Evolutionary conservation across 768 basidiomycete species (phyloP), one percentile per base, ranked within the genome.

Genomic region (Calvatia gigantea): DNA sequence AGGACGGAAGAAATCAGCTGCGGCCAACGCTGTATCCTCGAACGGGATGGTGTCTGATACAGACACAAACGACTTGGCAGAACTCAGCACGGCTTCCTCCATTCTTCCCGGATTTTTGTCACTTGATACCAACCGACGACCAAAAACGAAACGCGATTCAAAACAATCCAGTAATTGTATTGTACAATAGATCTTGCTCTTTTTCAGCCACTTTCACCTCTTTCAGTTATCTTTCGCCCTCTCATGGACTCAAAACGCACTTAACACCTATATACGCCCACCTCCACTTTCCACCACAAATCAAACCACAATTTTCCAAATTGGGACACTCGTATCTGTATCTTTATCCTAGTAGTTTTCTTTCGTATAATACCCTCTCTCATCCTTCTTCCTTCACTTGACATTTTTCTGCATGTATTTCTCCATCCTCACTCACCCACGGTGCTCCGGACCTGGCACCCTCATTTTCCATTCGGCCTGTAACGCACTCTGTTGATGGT

Each of bases 131-230:
- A 64, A 59, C 25, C 66, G 67, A 54, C 69, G 71, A 58, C 72
- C 71, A 70, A 75, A 73, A 58, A 70, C 71, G 39, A 70, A 70
- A 58, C 65, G 70, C 6, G 75, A 76, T 62, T 67, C 72, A 25
- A 64, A 62, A 37, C 65, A 68, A 17, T 73, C 75, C 35, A 69
- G 72, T 31, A 78, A 77, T 56, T 81, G 79, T 66, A 68, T 70
- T 47, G 73, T 82, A 56, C 80, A 83, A 66, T 83, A 66, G 71
- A 45, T 32, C 47, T 37, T 48, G 29, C 25, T 19, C 55, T 57
- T 59, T 54, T 42, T 43, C 41, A 27, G 50, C 32, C 28, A 58
- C 32, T 45, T 49, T 44, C 32, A 44, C 43, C 17, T 12, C 43
- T 52, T 43, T 50, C 31, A 46, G 46, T 48, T 33, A 37, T 42